Evolutionary conservation across 805 yeast species (phyloP).

Genomic region (Barnettozyma vustinii): DNA sequence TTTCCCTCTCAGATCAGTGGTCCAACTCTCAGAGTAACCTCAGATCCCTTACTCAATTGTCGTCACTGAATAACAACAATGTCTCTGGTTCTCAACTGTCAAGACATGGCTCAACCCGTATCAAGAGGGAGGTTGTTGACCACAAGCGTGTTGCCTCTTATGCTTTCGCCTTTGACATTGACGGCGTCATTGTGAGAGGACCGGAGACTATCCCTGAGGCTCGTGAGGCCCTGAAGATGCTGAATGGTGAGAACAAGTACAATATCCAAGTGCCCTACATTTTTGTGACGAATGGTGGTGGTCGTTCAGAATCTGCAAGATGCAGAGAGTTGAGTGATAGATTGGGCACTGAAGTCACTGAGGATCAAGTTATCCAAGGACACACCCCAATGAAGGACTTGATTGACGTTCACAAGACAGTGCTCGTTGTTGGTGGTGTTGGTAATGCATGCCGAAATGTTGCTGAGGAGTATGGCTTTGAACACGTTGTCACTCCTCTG

Average conservation of each 20-base stretch:
- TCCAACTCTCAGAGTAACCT: constrained; percentile 29
- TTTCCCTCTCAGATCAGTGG: constrained; percentile 73
- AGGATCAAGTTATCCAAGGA: constrained; percentile 84
- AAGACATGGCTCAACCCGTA: constrained; percentile 27
- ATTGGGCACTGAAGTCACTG: constrained; percentile 54
- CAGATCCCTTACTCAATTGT: constrained; percentile 23
- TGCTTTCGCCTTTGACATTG: constrained; percentile 91
- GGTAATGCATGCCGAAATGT: constrained; percentile 80
- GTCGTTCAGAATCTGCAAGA: constrained; percentile 71
- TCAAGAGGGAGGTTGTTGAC: constrained; percentile 50
- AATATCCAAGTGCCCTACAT: constrained; percentile 77
- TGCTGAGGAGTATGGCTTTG: constrained; percentile 79
- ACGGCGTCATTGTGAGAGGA: constrained; percentile 84
- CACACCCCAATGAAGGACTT: constrained; percentile 91
- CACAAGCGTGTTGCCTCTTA: constrained; percentile 73
- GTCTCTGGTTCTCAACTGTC: constrained; percentile 12
- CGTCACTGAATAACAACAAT: constrained; percentile 5
- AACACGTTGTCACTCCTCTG: constrained; percentile 74
- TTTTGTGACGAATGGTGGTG: constrained; percentile 90
- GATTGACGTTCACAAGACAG: constrained; percentile 61
- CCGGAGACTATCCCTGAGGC: constrained; percentile 83
- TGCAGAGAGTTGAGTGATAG: constrained; percentile 64
- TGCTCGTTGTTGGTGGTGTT: constrained; percentile 84
- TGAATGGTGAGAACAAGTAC: constrained; percentile 74
- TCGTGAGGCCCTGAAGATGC: constrained; percentile 59